A percentile compares a stretch with the other conserved stretches of the same genome.
These are phyloP conservation scores for Clonostachys solani DNA, from an alignment of 2,329 filamentous ascomycete genomes.

Conservation along the genomic window DNA sequence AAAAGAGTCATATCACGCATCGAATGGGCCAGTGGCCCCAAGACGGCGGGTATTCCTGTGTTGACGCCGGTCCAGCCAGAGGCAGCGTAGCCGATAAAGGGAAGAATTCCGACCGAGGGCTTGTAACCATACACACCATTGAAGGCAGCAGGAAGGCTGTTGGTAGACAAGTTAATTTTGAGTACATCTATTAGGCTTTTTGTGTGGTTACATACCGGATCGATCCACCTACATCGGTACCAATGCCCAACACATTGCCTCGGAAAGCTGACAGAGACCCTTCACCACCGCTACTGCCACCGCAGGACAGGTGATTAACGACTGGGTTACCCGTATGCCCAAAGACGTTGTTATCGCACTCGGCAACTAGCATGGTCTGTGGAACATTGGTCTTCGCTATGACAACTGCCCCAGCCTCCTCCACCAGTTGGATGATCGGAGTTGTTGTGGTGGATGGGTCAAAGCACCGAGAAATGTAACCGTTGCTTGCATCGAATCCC, in stretches of 20 bases:
- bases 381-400: conserved; percentile 56
- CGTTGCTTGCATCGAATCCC: conserved; percentile 57
- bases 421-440: conserved; percentile 33
- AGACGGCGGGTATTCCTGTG: not conserved
- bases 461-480: conserved; percentile 58
- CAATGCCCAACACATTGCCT: conserved; percentile 59
- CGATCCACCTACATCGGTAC: conserved; percentile 54
- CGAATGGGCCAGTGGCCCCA: conserved; percentile 10
- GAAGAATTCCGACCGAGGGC: conserved; percentile 18
- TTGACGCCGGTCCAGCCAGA: too few relatives aligned
- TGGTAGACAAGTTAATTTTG: too few relatives aligned
- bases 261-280: conserved; percentile 55
- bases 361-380: conserved; percentile 66
- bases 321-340: conserved; percentile 59
- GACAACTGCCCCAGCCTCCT: conserved; percentile 44
- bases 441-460: conserved; percentile 44
- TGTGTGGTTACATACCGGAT: conserved; percentile 17
- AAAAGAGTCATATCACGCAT: conserved; percentile 28
- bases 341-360: conserved; percentile 61
- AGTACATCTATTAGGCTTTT: too few relatives aligned
- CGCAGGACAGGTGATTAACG: conserved; percentile 54
- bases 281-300: conserved; percentile 66
- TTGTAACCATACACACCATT: conserved; percentile 36
- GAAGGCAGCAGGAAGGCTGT: conserved; percentile 30
- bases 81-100: too few relatives aligned